Evolutionary conservation across 2,329 filamentous ascomycete species (phyloP).

Genomic region (Colletotrichum navitas): DNA sequence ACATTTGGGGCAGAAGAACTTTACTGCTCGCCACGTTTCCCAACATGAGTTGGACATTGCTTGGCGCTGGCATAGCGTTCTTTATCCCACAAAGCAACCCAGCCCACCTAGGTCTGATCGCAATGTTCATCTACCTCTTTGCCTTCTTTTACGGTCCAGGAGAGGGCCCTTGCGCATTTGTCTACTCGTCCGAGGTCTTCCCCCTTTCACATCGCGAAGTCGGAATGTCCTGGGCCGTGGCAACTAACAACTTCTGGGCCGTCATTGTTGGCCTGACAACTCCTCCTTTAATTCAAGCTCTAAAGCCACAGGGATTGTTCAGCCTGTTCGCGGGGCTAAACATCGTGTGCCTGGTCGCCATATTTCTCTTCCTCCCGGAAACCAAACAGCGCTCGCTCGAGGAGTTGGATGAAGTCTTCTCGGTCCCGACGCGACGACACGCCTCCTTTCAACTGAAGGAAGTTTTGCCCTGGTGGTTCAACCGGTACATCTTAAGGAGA

Average conservation of each 20-base stretch:
- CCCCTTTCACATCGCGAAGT: slow-evolving; percentile 73
- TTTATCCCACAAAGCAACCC: slow-evolving; percentile 50
- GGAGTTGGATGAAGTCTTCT: slow-evolving; percentile 57
- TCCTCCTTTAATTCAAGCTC: slow-evolving; percentile 59
- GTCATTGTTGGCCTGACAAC: slow-evolving; percentile 64
- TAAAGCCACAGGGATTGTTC: slow-evolving; percentile 54
- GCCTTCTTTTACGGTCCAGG: slow-evolving; percentile 75
- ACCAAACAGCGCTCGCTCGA: slow-evolving; percentile 64
- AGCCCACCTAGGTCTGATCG: slow-evolving; percentile 64
- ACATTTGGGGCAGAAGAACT: slow-evolving; percentile 73
- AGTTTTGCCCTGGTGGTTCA: slow-evolving; percentile 36
- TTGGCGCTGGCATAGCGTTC: slow-evolving; percentile 57
- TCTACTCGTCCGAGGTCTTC: slow-evolving; percentile 73
- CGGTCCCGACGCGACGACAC: slow-evolving; percentile 50
- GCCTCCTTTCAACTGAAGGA: slow-evolving; percentile 50
- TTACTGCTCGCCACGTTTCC: slow-evolving; percentile 76
- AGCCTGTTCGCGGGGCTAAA: slow-evolving; percentile 59
- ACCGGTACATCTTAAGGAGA: slow-evolving; percentile 17
- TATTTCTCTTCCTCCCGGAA: slow-evolving; percentile 64
- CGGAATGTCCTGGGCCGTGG: slow-evolving; percentile 74
- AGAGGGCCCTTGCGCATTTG: slow-evolving; percentile 69
- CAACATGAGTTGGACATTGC: slow-evolving; percentile 72
- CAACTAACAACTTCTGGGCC: slow-evolving; percentile 69
- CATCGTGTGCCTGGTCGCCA: slow-evolving; percentile 58
- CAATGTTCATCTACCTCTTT: slow-evolving; percentile 75